A percentile compares a stretch with the other conserved stretches of the same genome.
phyloP scores from a whole-genome alignment of 2,329 filamentous ascomycete species.

The Alternaria conjuncta region DNA sequence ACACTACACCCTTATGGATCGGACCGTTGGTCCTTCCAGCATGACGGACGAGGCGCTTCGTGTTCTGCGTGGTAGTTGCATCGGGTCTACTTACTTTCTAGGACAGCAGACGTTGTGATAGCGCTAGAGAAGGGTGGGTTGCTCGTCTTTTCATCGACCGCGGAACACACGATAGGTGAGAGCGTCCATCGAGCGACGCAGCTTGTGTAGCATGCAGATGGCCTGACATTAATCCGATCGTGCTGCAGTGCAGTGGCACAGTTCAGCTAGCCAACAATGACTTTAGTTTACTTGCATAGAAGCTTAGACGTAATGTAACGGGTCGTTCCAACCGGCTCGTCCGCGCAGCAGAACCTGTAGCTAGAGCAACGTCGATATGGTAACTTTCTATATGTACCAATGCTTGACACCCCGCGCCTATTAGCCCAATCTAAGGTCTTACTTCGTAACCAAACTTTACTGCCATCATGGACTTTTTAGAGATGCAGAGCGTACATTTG shows the following conservation, averaged over 20 bases:
- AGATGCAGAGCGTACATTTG: constrained; percentile 7
- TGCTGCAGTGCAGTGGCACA: constrained; percentile 16
- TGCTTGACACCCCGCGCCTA: not conserved
- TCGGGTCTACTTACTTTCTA: constrained; percentile 4
- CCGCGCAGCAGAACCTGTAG: not conserved
- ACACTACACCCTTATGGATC: not conserved
- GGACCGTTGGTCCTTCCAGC: constrained; percentile 1
- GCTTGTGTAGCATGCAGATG: constrained; percentile 5
- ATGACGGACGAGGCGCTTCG: not conserved
- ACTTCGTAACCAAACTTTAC: not conserved
- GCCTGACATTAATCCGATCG: constrained; percentile 3
- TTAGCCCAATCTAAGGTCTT: constrained; percentile 2
- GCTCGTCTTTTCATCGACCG: not conserved
- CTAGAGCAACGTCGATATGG: not conserved
- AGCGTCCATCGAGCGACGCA: not conserved
- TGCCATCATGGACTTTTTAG: constrained; percentile 5
- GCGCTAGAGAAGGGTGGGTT: not conserved
- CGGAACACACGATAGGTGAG: not conserved
- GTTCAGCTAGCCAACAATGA: constrained; percentile 2
- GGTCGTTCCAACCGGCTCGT: not conserved
- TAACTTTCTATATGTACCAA: constrained; percentile 10
- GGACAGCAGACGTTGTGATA: not conserved
- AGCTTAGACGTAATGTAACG: not conserved
- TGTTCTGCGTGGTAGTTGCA: not conserved
- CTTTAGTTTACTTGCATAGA: not conserved